Evolutionary conservation across 257 asterid species (phyloP), one percentile per base, ranked within the genome.

Genomic region (Gynochthodes officinalis): DNA sequence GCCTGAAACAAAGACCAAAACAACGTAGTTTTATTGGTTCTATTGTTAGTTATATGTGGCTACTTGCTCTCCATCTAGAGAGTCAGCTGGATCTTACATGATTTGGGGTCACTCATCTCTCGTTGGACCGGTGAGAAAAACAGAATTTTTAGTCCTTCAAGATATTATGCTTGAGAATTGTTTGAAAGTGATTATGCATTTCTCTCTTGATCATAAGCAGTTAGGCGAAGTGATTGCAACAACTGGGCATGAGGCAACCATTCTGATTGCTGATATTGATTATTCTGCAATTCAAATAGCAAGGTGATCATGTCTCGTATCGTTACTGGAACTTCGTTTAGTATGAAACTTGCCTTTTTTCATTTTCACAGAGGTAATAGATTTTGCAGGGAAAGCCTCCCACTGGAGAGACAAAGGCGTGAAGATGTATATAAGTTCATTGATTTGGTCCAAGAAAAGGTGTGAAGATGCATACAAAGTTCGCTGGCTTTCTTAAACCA

Each of bases 61-160:
- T 49, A 79, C 85, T 67, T 82, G 85, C 85, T 82, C 86, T 18
- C 89, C 86, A 10, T 79, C 89, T 37, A 69, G 86, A 67, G 77
- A 77, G 43, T 84, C 84, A 33, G 83, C 80, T 48, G 73, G 84
- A 63, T 77, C 82, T 44, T 82, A 82, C 69, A 1, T 30, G n/a
- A 82, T 82, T 53, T 82, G 86, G 89, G 86, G 82, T 48, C 83
- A 82, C 70, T 82, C 86, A 0, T 73, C 79, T 61, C 79, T 84
- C 30, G 82, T 82, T 74, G 83, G 82, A 78, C 86, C 82, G 76
- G 87, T 82, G 71, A 21, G 58, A 5, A 46, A 3, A 15, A 46
- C 4, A 15, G 21, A 46, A 46, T 46, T 46, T 46, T 0, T 15
- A 46, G 21, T 13, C 15, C 21, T 12, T 12, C 48, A 42, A 12